Percentiles rank a stretch among this genome's conserved stretches.
phyloP scores from a whole-genome alignment of 345 rosid species.

The Rhizophora mangle region DNA sequence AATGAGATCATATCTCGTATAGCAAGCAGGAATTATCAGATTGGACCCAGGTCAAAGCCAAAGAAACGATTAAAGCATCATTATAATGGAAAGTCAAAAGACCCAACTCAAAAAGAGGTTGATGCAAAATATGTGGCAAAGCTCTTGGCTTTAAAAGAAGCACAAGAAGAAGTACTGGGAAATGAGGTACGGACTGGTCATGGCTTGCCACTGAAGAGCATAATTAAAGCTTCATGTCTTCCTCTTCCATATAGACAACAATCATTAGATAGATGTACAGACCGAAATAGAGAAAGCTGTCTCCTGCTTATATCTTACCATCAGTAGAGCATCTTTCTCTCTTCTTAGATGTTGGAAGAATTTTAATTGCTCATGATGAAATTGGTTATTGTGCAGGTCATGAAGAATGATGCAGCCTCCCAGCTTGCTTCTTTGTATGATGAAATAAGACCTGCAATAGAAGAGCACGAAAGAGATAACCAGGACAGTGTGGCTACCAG shows the following conservation, averaged over 20 bases:
- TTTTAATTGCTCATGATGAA: neutral
- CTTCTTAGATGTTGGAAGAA: neutral
- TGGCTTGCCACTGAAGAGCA: neutral
- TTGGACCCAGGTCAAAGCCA: slow-evolving; percentile 38
- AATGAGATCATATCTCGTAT: slow-evolving; percentile 54
- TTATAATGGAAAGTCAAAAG: slow-evolving; percentile 52
- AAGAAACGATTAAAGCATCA: slow-evolving; percentile 54
- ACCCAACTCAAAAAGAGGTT: slow-evolving; percentile 42
- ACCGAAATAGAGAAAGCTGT: neutral
- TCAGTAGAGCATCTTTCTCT: neutral
- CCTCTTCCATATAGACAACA: neutral
- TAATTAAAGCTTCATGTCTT: neutral
- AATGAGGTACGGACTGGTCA: slow-evolving; percentile 49
- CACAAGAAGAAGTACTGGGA: slow-evolving; percentile 65
- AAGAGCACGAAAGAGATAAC: slow-evolving; percentile 93
- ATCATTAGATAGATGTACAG: neutral
- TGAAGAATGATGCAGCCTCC: slow-evolving; percentile 60
- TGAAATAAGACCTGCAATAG: slow-evolving; percentile 87
- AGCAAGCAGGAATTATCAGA: slow-evolving; percentile 43
- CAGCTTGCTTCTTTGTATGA: slow-evolving; percentile 57
- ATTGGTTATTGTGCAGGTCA: slow-evolving; percentile 44
- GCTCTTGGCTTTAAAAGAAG: slow-evolving; percentile 57
- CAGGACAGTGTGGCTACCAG: slow-evolving; percentile 89
- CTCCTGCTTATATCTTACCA: neutral
- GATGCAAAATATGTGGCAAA: slow-evolving; percentile 56